Evolutionary conservation across 768 basidiomycete genomes (phyloP).

Genomic region (Boletellus emodensis): DNA sequence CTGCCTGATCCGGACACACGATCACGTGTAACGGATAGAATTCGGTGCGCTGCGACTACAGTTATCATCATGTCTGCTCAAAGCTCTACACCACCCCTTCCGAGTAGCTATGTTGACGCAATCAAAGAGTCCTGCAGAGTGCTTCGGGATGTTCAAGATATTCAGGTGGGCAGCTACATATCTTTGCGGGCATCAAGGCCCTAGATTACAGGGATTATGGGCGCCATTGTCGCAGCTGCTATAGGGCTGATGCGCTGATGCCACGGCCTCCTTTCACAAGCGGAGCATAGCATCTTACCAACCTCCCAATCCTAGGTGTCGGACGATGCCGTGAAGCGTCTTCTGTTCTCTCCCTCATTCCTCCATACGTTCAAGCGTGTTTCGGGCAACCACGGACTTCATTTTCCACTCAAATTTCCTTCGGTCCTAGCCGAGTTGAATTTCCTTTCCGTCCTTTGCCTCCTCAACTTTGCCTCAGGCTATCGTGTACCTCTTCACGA

Average conservation of each 20-base stretch:
- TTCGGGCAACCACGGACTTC: slow-evolving; percentile 62
- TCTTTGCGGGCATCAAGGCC: slow-evolving; percentile 2
- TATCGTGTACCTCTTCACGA: slow-evolving; percentile 72
- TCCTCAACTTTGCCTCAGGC: slow-evolving; percentile 82
- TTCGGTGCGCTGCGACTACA: neutral
- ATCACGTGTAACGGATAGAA: slow-evolving; percentile 20
- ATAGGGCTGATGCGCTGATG: neutral
- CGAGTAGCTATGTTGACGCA: slow-evolving; percentile 43
- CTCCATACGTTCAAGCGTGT: slow-evolving; percentile 57
- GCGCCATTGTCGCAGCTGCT: neutral
- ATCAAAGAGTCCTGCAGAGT: slow-evolving; percentile 52
- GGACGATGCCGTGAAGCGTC: slow-evolving; percentile 50
- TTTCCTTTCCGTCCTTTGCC: slow-evolving; percentile 68
- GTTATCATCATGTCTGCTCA: slow-evolving; percentile 9
- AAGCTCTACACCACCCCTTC: slow-evolving; percentile 39
- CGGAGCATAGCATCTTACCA: slow-evolving; percentile 9
- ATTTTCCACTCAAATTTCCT: slow-evolving; percentile 76
- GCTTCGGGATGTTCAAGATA: slow-evolving; percentile 43
- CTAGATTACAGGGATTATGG: neutral
- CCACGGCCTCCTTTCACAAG: neutral
- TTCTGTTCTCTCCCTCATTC: slow-evolving; percentile 65
- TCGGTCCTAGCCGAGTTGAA: slow-evolving; percentile 74
- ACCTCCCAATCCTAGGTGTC: slow-evolving; percentile 44
- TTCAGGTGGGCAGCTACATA: slow-evolving; percentile 43
- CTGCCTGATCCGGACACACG: neutral